Base-by-base conservation (phyloP, 192 early-diverging fungal species). In the Entomortierella chlamydospora region DNA sequence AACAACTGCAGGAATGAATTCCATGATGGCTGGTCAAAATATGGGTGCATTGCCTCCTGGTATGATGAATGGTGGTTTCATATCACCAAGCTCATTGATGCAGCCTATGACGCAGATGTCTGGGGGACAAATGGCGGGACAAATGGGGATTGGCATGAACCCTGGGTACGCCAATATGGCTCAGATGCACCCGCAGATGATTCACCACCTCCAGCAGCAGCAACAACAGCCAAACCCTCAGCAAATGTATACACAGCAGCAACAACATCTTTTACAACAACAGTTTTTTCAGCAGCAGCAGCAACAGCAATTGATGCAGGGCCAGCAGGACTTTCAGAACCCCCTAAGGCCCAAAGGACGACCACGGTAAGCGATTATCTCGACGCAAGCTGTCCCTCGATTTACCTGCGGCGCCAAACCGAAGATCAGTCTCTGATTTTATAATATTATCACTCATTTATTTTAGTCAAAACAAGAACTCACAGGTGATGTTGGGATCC, bases 331-430 rank as follows among this genome's bases (percentile, higher is more conserved):
- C 37, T 79, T 79, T 70, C 68, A 69, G 41, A 51, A 49, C 33
- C 68, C 76, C 22, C 68, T 61, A 28, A 54, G 76, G 20, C 68
- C 76, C 31, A 79, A 79, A 61, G 76, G 76, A 63, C 61, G 76
- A 66, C 76, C 76, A 47, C 68, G 76, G 76, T 79, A 79, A 66
- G 37, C 10, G 45, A 7, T 28, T 0, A 25, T 26, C 6, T 42
- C 23, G n/a, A 42, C 45, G 39, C 37, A 23, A 29, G 37, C 5
- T 58, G 41, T 47, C 52, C 26, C 26, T 26, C n/a, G 2, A 5
- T 25, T 26, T 54, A 25, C 6, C 52, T 54, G 25, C 7, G 4
- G 26, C 7, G 13, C 25, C 25, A 54, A 54, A 54, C 10, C 34
- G 4, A 37, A 37, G 34, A 10, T 37, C 34, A 37, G 5, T 37